These are phyloP conservation scores for Cercophora newfieldiana DNA, from an alignment of 495 filamentous ascomycete species.

Conservation along the genomic window DNA sequence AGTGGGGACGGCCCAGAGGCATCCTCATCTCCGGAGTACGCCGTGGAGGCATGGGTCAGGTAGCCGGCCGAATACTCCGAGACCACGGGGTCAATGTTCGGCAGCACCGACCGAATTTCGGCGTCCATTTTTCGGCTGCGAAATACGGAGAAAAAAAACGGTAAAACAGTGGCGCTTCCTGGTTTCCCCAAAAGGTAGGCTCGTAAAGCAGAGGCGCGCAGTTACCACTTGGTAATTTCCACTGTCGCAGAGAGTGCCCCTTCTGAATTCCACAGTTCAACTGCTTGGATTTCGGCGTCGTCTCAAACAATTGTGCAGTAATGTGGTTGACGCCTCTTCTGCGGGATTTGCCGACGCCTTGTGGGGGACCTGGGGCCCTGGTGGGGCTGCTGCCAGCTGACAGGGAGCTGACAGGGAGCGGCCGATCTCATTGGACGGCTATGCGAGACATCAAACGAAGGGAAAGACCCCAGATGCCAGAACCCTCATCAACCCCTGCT, in stretches of 20 bases:
- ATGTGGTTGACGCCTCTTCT: not conserved
- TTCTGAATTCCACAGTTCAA: not conserved
- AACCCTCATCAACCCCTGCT: not conserved
- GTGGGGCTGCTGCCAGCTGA: conserved; percentile 4
- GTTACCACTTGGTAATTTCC: conserved; percentile 22
- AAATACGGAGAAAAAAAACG: not conserved
- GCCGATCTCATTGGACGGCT: conserved; percentile 9
- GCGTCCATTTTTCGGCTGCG: conserved; percentile 67
- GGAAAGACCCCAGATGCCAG: not conserved
- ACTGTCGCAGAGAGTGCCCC: not conserved
- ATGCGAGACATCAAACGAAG: conserved; percentile 17
- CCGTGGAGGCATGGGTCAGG: conserved; percentile 84
- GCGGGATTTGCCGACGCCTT: conserved; percentile 16
- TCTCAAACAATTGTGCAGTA: not conserved
- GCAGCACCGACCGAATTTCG: conserved; percentile 83
- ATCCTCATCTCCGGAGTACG: conserved; percentile 75
- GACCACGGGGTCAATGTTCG: conserved; percentile 84
- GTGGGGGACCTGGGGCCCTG: too few relatives aligned
- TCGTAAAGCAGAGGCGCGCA: not conserved
- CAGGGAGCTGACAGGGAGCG: not conserved
- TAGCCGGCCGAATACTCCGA: conserved; percentile 95
- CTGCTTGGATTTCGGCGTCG: not conserved
- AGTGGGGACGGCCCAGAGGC: conserved; percentile 68
- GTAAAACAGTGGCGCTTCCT: not conserved
- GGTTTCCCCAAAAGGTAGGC: not conserved